phyloP scores from a whole-genome alignment of 768 basidiomycete genomes.

The Exidia glandulosa region DNA sequence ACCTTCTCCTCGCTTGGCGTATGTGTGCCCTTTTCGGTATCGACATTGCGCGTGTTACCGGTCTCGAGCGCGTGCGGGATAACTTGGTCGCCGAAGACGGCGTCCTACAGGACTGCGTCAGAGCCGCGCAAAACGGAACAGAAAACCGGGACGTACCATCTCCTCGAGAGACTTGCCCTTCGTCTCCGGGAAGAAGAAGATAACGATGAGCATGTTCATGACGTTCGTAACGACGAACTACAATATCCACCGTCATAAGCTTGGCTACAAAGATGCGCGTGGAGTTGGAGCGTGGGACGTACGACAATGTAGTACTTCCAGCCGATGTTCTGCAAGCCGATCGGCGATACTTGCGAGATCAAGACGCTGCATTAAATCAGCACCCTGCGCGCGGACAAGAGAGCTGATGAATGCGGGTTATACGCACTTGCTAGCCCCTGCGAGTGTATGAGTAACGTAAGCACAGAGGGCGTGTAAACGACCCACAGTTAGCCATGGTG shows the following conservation, averaged over 20 bases:
- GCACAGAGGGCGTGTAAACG: no score
- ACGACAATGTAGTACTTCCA: slow-evolving; percentile 33
- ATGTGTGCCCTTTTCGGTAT: neutral
- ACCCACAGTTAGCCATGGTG: slow-evolving; percentile 52
- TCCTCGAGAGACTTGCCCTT: slow-evolving; percentile 30
- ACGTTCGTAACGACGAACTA: slow-evolving; percentile 42
- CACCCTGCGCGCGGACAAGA: slow-evolving; percentile 6
- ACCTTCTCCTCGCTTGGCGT: neutral
- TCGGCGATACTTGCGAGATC: slow-evolving; percentile 34
- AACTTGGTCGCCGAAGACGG: slow-evolving; percentile 38
- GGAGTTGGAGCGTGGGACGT: neutral
- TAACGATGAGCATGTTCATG: slow-evolving; percentile 36
- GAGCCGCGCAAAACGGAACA: no score
- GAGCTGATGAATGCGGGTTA: neutral
- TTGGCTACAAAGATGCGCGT: no score
- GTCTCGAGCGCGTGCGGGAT: neutral
- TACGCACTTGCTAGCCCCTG: slow-evolving; percentile 5
- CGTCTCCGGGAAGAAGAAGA: slow-evolving; percentile 53
- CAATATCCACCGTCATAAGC: no score
- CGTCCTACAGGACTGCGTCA: no score
- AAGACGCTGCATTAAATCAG: no score
- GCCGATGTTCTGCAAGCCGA: slow-evolving; percentile 36
- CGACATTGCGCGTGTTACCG: neutral
- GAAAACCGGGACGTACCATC: no score
- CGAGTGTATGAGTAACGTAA: no score